Conservation (phyloP, 495 filamentous ascomycete species). For the Penicillium chermesinum region DNA sequence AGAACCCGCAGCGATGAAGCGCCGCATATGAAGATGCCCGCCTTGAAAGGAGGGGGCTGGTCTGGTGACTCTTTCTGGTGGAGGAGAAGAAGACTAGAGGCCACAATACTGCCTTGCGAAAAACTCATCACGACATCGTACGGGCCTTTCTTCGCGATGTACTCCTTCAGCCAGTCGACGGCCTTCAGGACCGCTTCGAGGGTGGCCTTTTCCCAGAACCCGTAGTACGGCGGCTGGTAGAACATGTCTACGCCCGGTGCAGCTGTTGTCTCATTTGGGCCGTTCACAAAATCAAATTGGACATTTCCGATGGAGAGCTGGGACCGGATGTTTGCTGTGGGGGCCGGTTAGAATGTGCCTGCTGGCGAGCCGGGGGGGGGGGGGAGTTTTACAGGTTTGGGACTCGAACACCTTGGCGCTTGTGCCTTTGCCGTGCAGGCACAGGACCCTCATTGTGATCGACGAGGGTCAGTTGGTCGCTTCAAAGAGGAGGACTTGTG, state of each 20-base stretch:
- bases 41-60: conserved; percentile 48
- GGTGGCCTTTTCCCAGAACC: conserved; percentile 41
- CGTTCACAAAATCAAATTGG: conserved; percentile 56
- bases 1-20: conserved; percentile 45
- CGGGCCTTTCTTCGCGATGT: conserved; percentile 47
- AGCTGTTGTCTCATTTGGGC: conserved; percentile 34
- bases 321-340: conserved; percentile 40
- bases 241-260: conserved; percentile 52
- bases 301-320: conserved; percentile 30
- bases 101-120: conserved; percentile 53
- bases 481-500: too few relatives aligned
- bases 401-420: conserved; percentile 54
- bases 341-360: conserved; percentile 17
- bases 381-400: conserved; percentile 46
- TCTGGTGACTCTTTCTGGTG: conserved; percentile 32
- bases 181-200: conserved; percentile 32
- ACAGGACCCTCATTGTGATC: conserved; percentile 52
- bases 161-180: conserved; percentile 42
- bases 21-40: conserved; percentile 57
- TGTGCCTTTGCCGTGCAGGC: conserved; percentile 60
- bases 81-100: conserved; percentile 39
- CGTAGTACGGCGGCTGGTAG: conserved; percentile 45
- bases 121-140: conserved; percentile 59
- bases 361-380: not conserved
- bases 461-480: too few relatives aligned